Evolutionary conservation across 176 grass and related monocot genomes (phyloP), one percentile per base, ranked within the genome.

Genomic region (Avena eriantha): DNA sequence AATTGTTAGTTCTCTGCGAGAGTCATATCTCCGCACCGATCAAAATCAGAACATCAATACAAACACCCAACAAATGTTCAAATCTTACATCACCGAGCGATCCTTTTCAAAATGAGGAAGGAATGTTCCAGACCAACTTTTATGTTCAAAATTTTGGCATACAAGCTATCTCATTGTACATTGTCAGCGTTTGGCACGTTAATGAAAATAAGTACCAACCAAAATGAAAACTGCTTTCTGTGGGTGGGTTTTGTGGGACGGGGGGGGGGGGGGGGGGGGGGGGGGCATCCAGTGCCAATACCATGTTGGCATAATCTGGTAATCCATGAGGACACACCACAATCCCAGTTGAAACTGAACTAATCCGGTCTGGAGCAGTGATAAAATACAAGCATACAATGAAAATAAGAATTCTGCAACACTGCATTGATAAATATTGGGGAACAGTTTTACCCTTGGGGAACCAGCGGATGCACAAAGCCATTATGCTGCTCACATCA

Each of bases 401-500:
- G 4, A 12, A 60, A 73, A 15, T 3, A 47, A 19, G 31, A 84
- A 80, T 66, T 39, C 21, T 5, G 10, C 21, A 43, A 49, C 10
- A 36, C 6, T 65, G 15, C 3, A 82, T 33, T 87, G 11, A 12
- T 31, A 65, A 74, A 23, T 33, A 90, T 3, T 73, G 31, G 14
- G 66, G 17, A 80, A 26, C 75, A 22, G 15, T 45, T 76, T 89
- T 91, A 95, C 91, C 93, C 92, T 87, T 93, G 29, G 89, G 91
- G 86, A 93, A 95, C 93, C 91, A 95, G 54, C 91, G 88, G 56
- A 83, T 78, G 58, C 91, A 95, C 67, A 95, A 82, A 87, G 89
- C 93, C 78, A 76, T 81, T 82, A 95, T 78, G 73, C 89, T 95
- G 80, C 93, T 95, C 18, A 95, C 93, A 83, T 95, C 93, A 67